These are phyloP conservation scores for Domatiomyces globalis DNA, from an alignment of 2,329 filamentous ascomycete genomes.

Conservation along the genomic window DNA sequence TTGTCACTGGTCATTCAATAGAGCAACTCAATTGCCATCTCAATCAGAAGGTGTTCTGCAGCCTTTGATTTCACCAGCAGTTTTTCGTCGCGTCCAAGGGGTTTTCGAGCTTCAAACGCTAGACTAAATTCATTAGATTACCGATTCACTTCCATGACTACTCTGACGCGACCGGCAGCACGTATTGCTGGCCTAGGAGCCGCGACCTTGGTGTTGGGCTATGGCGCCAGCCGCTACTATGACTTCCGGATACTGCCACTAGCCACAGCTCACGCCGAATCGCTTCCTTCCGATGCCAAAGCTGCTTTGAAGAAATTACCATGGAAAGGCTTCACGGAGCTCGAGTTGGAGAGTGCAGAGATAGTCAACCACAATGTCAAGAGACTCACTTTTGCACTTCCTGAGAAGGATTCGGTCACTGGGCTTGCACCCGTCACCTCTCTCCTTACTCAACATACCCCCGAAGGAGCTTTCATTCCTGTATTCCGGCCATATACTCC, in stretches of 20 bases:
- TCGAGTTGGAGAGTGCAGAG: conserved; percentile 39
- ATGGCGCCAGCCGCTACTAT: conserved; percentile 11
- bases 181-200: conserved; percentile 7
- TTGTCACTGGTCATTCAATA: neutral
- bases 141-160: neutral
- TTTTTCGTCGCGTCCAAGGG: neutral
- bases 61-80: neutral
- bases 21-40: neutral
- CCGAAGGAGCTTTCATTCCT: conserved; percentile 43
- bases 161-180: conserved; percentile 4
- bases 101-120: neutral
- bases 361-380: conserved; percentile 47
- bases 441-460: conserved; percentile 47
- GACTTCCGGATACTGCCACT: conserved; percentile 11
- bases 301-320: conserved; percentile 16
- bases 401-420: conserved; percentile 32
- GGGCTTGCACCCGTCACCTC: conserved; percentile 35
- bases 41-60: neutral
- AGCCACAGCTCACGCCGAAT: conserved; percentile 15
- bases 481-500: conserved; percentile 55
- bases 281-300: conserved; percentile 15
- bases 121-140: neutral
- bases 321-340: conserved; percentile 29
- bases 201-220: conserved; percentile 8
- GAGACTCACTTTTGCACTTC: conserved; percentile 42